Evolutionary conservation across 2,329 filamentous ascomycete genomes (phyloP), one percentile per base, ranked within the genome.

Genomic region (Cladosporium sp.): DNA sequence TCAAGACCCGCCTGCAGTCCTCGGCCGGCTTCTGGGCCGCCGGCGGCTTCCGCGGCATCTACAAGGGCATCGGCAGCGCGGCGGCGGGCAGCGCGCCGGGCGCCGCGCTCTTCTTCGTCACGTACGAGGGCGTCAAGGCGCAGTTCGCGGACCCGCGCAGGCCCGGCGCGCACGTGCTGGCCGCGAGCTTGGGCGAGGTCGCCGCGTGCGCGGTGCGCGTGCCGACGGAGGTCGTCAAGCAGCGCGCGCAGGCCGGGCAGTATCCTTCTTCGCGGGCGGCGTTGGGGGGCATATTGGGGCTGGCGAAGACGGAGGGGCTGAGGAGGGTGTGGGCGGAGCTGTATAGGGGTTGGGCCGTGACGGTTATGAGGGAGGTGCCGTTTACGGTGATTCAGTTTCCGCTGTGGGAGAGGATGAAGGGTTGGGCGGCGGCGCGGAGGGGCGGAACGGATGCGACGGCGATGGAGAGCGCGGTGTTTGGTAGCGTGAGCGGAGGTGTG

Each of bases 331-430:
- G 88, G 78, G 75, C 81, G 56, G 91, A 96, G 72, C 72, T 98
- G 52, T 98, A 98, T 71, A 80, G 93, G 34, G 93, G 95, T 1
- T 95, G 90, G 80, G 81, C 83, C 14, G 90, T 97, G 61, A 98
- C 93, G 1, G 85, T 98, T 49, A 86, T 96, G 74, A 83, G 93
- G 54, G 93, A 98, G 76, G 91, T 98, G 56, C 93, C 93, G 3
- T 98, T 98, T 66, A 97, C 95, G 2, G 85, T 96, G 9, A 87
- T 98, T 58, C 93, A 98, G 71, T 98, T 98, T 68, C 93, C 93
- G 43, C 79, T 98, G 58, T 98, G 93, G 93, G 93, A 98, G 72
- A 83, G 80, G 4, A 81, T 97, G 78, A 97, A 96, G 78, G 76
- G 77, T 40, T 88, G 82, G 79, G 77, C 83, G 5, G 70, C 78